Evolutionary conservation across 805 yeast species (phyloP).

Genomic region (Myxozyma melibiosi): DNA sequence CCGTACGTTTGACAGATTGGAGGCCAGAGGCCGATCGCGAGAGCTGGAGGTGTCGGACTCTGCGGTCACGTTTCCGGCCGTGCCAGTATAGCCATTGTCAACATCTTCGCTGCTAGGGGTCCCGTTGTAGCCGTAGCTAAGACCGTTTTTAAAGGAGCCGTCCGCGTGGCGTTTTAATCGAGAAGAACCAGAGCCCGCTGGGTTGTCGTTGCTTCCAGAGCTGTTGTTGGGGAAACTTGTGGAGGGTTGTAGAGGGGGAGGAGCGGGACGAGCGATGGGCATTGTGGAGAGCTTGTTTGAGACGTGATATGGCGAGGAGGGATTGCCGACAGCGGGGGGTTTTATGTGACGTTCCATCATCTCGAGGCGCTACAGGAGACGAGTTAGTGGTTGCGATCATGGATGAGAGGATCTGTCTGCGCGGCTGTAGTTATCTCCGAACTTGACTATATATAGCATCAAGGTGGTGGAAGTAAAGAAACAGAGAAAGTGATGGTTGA

Average conservation of each 20-base stretch:
- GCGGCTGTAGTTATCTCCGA: not conserved
- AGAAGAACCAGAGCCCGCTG: not conserved
- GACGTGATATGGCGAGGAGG: conserved; percentile 25
- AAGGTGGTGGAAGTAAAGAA: not conserved
- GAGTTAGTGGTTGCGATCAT: not conserved
- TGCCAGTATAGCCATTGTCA: conserved; percentile 13
- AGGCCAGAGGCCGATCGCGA: conserved; percentile 21
- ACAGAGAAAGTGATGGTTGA: not conserved
- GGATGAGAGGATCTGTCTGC: not conserved
- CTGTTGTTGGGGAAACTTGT: not conserved
- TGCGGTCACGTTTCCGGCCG: not conserved
- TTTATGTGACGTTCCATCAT: conserved; percentile 35
- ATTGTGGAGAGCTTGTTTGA: conserved; percentile 22
- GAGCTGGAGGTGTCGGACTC: conserved; percentile 28
- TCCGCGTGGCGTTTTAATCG: conserved; percentile 28
- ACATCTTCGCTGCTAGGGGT: conserved; percentile 19
- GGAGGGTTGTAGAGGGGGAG: conserved; percentile 2
- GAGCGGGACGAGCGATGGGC: conserved; percentile 7
- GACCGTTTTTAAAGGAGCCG: conserved; percentile 20
- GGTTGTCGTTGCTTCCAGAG: not conserved
- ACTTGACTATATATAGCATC: not conserved
- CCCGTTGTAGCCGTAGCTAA: not conserved
- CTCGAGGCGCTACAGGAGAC: conserved; percentile 28
- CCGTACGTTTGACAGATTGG: conserved; percentile 18
- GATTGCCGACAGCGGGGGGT: conserved; percentile 27